These are phyloP conservation scores for Lentinus tigrinus DNA, from an alignment of 768 basidiomycete species.

Conservation along the genomic window DNA sequence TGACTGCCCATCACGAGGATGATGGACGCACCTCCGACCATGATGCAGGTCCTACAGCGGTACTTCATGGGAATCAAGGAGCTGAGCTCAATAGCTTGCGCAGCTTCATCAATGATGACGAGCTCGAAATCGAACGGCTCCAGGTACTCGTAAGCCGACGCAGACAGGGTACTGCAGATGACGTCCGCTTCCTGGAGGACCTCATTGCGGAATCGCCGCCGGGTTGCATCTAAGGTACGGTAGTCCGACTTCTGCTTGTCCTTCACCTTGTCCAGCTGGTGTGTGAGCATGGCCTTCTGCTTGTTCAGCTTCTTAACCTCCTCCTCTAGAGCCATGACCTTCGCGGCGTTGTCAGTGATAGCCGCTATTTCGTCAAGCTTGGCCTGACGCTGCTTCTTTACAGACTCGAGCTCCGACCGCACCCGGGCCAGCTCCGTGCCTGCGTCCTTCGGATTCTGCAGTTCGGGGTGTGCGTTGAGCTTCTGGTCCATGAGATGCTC, in stretches of 20 bases:
- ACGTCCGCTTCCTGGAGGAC: conserved; percentile 90
- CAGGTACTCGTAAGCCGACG: conserved; percentile 86
- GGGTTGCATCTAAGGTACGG: conserved; percentile 79
- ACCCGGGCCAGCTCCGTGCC: conserved; percentile 57
- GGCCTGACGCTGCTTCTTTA: conserved; percentile 57
- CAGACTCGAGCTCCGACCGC: conserved; percentile 64
- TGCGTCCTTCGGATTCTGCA: conserved; percentile 46
- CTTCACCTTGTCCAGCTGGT: conserved; percentile 71
- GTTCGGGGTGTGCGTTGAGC: conserved; percentile 44
- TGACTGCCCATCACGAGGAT: neutral
- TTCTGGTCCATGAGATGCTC: conserved; percentile 84
- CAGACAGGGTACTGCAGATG: conserved; percentile 91
- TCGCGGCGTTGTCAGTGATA: conserved; percentile 56
- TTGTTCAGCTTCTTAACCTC: conserved; percentile 68
- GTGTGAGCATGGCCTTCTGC: conserved; percentile 61
- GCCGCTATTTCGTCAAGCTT: conserved; percentile 61
- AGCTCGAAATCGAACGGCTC: conserved; percentile 88
- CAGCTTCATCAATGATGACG: conserved; percentile 97
- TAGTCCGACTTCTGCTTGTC: conserved; percentile 82
- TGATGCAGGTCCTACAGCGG: conserved; percentile 75
- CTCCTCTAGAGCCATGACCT: conserved; percentile 56
- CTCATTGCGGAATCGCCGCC: conserved; percentile 69
- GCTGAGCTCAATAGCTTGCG: conserved; percentile 93
- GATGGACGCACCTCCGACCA: conserved; percentile 75
- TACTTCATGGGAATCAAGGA: conserved; percentile 95